Percentiles rank a stretch among this genome's conserved stretches.
Conservation (phyloP, 164 flowering plant species). For the Nelumbo lutea region DNA sequence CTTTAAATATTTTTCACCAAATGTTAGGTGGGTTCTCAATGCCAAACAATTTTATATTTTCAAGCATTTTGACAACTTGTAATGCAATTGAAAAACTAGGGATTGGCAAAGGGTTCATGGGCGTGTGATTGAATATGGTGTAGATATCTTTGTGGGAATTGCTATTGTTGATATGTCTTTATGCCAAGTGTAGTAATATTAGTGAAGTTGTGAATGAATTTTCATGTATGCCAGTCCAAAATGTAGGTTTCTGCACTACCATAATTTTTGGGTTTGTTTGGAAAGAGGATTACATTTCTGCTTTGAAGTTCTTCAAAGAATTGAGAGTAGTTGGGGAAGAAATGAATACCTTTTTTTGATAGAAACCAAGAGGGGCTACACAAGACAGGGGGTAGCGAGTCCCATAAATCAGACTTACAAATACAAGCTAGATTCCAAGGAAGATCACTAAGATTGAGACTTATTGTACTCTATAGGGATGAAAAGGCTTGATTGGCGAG, state of each 20-base stretch:
- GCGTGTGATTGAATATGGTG: conserved; percentile 49
- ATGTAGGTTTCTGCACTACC: conserved; percentile 29
- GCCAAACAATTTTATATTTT: conserved; percentile 57
- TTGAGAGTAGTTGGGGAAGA: conserved; percentile 25
- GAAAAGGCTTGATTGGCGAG: too few relatives aligned
- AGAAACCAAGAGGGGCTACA: too few relatives aligned
- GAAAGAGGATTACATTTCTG: conserved; percentile 39
- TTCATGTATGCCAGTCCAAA: conserved; percentile 37
- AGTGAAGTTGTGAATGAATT: conserved; percentile 56
- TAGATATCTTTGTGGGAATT: conserved; percentile 57
- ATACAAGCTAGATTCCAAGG: too few relatives aligned
- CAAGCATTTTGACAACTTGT: conserved; percentile 66
- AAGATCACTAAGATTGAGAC: too few relatives aligned
- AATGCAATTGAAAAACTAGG: conserved; percentile 39
- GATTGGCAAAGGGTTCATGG: conserved; percentile 19
- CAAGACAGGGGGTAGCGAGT: too few relatives aligned
- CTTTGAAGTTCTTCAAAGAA: conserved; percentile 41
- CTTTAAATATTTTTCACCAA: conserved; percentile 46
- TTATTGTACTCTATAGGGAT: too few relatives aligned
- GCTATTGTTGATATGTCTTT: conserved; percentile 5
- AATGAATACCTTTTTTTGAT: conserved; percentile 26
- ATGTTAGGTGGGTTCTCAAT: conserved; percentile 34
- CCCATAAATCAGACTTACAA: too few relatives aligned
- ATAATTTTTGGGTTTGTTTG: conserved; percentile 8
- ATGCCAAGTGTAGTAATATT: conserved; percentile 53